Evolutionary conservation across 1,284 basidiomycete species (phyloP).

Genomic region (Xerocomus minutiporus): DNA sequence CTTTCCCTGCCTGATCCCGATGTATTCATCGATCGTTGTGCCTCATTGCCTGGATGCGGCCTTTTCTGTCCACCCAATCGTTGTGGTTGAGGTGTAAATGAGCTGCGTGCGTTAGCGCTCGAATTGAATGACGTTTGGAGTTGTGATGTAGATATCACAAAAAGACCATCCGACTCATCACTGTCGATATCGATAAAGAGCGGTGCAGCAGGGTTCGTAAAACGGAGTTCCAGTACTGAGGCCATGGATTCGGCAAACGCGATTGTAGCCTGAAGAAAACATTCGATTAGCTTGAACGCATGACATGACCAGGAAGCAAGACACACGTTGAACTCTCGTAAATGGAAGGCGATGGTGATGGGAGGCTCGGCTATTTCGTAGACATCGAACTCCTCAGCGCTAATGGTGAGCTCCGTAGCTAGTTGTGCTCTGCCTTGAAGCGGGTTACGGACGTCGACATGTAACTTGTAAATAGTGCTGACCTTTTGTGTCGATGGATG

Average conservation of each 20-base stretch:
- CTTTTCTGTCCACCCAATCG: conserved; percentile 41
- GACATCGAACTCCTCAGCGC: conserved; percentile 69
- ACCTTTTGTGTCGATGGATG: conserved; percentile 64
- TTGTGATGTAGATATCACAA: conserved; percentile 71
- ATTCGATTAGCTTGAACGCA: conserved; percentile 1
- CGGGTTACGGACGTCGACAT: neutral
- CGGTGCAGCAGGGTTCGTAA: conserved; percentile 66
- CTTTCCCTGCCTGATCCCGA: conserved; percentile 25
- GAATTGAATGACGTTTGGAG: conserved; percentile 35
- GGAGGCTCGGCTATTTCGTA: conserved; percentile 62
- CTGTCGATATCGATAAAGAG: conserved; percentile 70
- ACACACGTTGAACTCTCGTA: conserved; percentile 73
- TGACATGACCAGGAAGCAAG: conserved; percentile 5
- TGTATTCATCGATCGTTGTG: conserved; percentile 30
- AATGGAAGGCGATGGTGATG: conserved; percentile 67
- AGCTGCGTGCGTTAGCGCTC: conserved; percentile 20
- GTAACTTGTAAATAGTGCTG: conserved; percentile 5
- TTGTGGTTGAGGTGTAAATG: conserved; percentile 22
- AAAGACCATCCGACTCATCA: conserved; percentile 58
- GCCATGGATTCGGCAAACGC: conserved; percentile 68
- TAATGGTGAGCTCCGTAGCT: conserved; percentile 67
- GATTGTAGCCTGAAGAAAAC: conserved; percentile 58
- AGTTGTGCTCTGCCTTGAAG: conserved; percentile 55
- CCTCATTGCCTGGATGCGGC: conserved; percentile 15
- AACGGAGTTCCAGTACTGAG: conserved; percentile 60